A percentile compares a stretch with the other conserved stretches of the same genome.
Conservation (phyloP, 768 basidiomycete genomes). For the Sistotremastrum suecicum region DNA sequence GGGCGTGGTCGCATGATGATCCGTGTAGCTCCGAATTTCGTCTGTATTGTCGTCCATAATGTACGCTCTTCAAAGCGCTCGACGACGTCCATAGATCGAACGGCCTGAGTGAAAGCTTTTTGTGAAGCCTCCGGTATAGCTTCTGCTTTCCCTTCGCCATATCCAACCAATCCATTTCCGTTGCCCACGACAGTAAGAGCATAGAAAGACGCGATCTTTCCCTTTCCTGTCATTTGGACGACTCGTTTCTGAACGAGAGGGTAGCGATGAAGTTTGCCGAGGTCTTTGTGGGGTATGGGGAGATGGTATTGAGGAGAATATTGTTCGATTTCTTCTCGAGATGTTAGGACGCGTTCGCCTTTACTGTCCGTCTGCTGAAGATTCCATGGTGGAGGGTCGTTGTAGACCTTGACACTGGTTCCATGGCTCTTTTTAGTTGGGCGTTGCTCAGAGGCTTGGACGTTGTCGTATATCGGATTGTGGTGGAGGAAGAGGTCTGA, state of each 20-base stretch:
- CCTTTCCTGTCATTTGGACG: constrained; percentile 87
- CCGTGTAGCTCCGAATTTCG: constrained; percentile 74
- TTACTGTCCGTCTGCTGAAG: too few species aligned
- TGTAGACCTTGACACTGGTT: too few species aligned
- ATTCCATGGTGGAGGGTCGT: too few species aligned
- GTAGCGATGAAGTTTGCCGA: constrained; percentile 24
- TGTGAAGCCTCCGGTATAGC: constrained; percentile 36
- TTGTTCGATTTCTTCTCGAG: too few species aligned
- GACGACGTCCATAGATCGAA: constrained; percentile 84
- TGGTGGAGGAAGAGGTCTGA: too few species aligned
- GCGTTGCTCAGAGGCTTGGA: too few species aligned
- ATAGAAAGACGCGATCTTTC: constrained; percentile 58
- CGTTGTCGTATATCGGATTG: too few species aligned
- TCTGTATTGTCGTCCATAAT: constrained; percentile 81
- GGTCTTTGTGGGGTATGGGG: constrained; percentile 5
- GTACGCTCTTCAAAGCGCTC: constrained; percentile 91
- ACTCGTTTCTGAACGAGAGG: constrained; percentile 40
- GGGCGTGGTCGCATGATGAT: constrained; percentile 71
- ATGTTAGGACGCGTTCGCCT: too few species aligned
- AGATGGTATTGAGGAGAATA: too few species aligned
- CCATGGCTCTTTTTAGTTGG: too few species aligned
- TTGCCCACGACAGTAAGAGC: constrained; percentile 66
- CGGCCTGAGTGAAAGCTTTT: constrained; percentile 53
- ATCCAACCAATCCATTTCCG: constrained; percentile 70
- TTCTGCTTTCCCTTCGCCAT: constrained; percentile 67